phyloP scores from a whole-genome alignment of 2,329 filamentous ascomycete species.

The Sordariomycetes sp. region DNA sequence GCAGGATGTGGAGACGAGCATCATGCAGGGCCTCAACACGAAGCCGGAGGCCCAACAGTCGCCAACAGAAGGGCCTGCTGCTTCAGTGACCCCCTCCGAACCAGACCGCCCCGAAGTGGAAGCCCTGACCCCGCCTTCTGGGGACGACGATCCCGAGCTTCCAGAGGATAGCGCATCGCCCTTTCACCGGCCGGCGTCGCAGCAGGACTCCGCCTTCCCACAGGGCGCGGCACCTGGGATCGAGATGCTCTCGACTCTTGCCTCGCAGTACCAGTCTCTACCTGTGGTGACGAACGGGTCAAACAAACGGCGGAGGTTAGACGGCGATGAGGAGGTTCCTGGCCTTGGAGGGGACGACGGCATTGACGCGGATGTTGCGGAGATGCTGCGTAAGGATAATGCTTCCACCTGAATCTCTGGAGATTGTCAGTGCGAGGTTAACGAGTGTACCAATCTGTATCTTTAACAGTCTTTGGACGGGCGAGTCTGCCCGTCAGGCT shows the following conservation, averaged over 20 bases:
- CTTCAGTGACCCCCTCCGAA: conserved; percentile 37
- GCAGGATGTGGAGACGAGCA: conserved; percentile 79
- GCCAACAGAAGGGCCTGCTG: conserved; percentile 32
- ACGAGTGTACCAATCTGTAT: neutral
- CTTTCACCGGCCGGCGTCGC: conserved; percentile 1
- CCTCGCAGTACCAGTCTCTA: conserved; percentile 36
- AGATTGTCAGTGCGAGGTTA: neutral
- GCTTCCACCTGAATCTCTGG: neutral
- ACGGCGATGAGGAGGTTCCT: conserved; percentile 39
- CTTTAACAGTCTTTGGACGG: neutral
- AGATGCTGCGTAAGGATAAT: conserved; percentile 38
- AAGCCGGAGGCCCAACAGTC: conserved; percentile 41
- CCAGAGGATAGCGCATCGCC: conserved; percentile 1
- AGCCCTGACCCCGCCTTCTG: conserved; percentile 66
- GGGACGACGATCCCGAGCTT: conserved; percentile 8
- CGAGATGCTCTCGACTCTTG: conserved; percentile 27
- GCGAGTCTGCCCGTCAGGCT: neutral
- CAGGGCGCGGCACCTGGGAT: conserved; percentile 18
- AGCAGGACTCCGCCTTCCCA: conserved; percentile 10
- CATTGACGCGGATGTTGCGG: conserved; percentile 45
- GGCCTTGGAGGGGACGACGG: conserved; percentile 43
- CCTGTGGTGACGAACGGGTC: conserved; percentile 39
- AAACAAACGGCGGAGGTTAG: conserved; percentile 46
- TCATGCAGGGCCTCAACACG: conserved; percentile 71
- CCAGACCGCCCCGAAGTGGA: conserved; percentile 73